Conservation (phyloP, 768 basidiomycete species). For the Mycena epipterygia region DNA sequence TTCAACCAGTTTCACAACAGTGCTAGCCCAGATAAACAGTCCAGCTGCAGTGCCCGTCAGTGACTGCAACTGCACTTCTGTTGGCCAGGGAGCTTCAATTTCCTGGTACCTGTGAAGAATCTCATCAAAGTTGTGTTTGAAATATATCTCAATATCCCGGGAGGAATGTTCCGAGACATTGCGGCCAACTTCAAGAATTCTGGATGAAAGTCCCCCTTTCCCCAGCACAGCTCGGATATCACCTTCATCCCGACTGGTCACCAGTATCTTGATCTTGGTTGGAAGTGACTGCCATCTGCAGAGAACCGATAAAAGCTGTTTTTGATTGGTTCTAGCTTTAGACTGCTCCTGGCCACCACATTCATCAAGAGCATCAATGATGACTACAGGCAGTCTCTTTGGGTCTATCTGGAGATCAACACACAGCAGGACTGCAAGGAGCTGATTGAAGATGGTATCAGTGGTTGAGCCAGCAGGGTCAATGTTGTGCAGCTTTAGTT, state of each 20-base stretch:
- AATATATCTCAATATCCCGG: background rate
- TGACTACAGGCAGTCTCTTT: background rate
- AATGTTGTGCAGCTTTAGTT: background rate
- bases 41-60: constrained; percentile 7
- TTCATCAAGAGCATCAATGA: constrained; percentile 26
- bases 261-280: background rate
- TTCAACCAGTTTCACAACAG: constrained; percentile 3
- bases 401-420: background rate
- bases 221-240: background rate
- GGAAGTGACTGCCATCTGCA: background rate
- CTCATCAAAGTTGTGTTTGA: background rate
- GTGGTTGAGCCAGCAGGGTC: background rate
- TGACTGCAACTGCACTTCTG: background rate
- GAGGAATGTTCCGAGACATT: background rate
- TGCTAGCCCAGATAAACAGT: constrained; percentile 23
- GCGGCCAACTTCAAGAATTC: background rate
- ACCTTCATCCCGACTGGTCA: background rate
- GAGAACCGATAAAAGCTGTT: background rate
- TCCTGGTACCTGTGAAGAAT: background rate
- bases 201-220: background rate
- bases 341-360: background rate
- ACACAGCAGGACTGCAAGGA: background rate
- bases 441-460: background rate
- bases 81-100: constrained; percentile 6
- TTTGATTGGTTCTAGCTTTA: background rate